Evolutionary conservation across 129 eudicot species (phyloP), one percentile per base, ranked within the genome.

Genomic region (Solidago caesia): DNA sequence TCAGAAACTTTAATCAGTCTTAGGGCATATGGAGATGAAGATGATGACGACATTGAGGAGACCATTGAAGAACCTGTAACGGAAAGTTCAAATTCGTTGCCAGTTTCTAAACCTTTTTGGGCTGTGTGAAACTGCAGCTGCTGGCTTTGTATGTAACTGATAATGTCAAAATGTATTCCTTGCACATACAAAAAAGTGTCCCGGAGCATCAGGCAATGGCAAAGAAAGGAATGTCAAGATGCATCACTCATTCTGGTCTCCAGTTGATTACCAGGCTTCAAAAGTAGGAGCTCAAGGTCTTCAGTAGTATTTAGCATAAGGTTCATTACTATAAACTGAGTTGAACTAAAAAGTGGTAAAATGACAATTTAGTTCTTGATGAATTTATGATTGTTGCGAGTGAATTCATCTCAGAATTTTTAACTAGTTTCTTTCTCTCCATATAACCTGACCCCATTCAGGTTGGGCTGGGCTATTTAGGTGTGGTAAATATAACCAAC

Each of bases 11-110:
- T 89, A 64, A 65, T 83, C 67, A 83, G 87, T 83, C 86, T 92
- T 58, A 81, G 87, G 98, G 96, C 79, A 71, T 92, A 92, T 79
- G 98, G 98, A 74, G 96, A 87, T 27, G 98, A 84, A 6, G 97
- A 88, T 8, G 95, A 82, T 14, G 92, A 82, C 13, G 84, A 82
- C 69, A 70, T 60, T 4, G 81, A 81, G 45, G 85, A 81, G 67
- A 80, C 77, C 42, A 53, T 12, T 25, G 71, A 68, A 68, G 85
- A 79, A 59, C 5, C 73, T 13, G 3, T 44, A 12, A 69, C 77
- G 45, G 69, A 76, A 46, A 71, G 67, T 70, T 77, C 85, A 21
- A 87, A 59, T 63, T 44, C 49, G 8, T 44, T 78, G 29, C 43
- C 76, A 8, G 68, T 78, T 64, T 73, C 88, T 66, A 92, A 89